Evolutionary conservation across 1,139 yeast species (phyloP), one percentile per base, ranked within the genome.

Genomic region (Torulaspora pretoriensis): DNA sequence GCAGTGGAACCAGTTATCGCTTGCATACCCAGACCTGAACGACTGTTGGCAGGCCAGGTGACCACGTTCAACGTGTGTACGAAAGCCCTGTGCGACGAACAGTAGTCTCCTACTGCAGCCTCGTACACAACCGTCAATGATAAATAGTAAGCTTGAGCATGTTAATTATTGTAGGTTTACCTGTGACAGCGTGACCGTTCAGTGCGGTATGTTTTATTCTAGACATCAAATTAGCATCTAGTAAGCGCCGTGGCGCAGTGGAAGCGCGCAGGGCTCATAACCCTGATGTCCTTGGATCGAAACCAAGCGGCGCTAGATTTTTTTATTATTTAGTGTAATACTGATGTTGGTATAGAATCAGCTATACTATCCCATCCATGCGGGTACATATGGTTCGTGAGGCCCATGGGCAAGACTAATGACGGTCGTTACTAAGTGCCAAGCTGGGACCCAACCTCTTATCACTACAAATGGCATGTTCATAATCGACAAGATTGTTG

Each of bases 211-310:
- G 22, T 6, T 2, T 3, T 5, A 8, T 25, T 8, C 4, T 24
- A 2, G 14, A 16, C 6, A 22, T 8, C 8, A 2, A 7, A 6
- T 13, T 28, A 4, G 8, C 33, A 36, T 36, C 40, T 22, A 36
- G 31, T 43, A 19, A 71, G 86, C 87, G 85, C 81, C 80, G 88
- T 85, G 94, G 92, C 95, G 95, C 95, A 86, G 95, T 81, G 95
- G 95, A 84, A 86, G 95, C 95, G 95, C 94, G 95, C 95, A 83
- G 95, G 94, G 94, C 94, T 84, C 94, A 87, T 88, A 88, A 88
- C 96, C 96, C 96, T 86, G 95, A 87, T 83, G 96, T 86, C 96
- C 94, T 81, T 76, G 94, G 96, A 88, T 88, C 96, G 96, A 88
- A 86, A 88, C 96, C 90, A 75, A 82, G 94, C 92, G 85, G 85